These are phyloP conservation scores for Sungouiozyma ichnusensis DNA, from an alignment of 805 yeast genomes.

Conservation along the genomic window DNA sequence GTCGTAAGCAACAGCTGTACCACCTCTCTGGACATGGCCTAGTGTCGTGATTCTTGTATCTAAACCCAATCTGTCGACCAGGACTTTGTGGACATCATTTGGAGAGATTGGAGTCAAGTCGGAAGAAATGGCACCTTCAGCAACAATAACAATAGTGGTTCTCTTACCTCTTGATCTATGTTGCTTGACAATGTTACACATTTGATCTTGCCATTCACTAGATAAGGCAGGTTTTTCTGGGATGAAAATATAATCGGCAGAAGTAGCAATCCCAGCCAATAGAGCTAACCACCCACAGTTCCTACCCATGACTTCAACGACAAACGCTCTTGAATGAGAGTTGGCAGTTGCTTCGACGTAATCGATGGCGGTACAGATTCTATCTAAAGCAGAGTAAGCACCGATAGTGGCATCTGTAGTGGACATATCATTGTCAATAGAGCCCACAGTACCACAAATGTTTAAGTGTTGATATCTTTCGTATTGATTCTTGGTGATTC, in stretches of 20 bases:
- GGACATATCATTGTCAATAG: slow-evolving; percentile 82
- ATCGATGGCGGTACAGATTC: slow-evolving; percentile 64
- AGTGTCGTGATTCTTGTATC: slow-evolving; percentile 71
- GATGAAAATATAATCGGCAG: slow-evolving; percentile 72
- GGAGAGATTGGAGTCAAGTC: slow-evolving; percentile 59
- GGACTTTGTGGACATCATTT: slow-evolving; percentile 52
- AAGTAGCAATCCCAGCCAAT: slow-evolving; percentile 70
- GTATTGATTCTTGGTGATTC: slow-evolving; percentile 38
- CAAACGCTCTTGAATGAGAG: slow-evolving; percentile 75
- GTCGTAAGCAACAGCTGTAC: slow-evolving; percentile 68
- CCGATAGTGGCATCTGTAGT: slow-evolving; percentile 77
- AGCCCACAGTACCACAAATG: slow-evolving; percentile 68
- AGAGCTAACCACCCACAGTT: slow-evolving; percentile 84
- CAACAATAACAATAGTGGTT: slow-evolving; percentile 69
- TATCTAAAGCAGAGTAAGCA: slow-evolving; percentile 64
- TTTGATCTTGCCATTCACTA: slow-evolving; percentile 54
- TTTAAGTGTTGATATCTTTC: slow-evolving; percentile 45
- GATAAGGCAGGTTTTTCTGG: slow-evolving; percentile 69
- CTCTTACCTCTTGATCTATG: slow-evolving; percentile 67
- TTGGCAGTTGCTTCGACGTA: slow-evolving; percentile 78
- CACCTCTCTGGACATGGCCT: slow-evolving; percentile 81
- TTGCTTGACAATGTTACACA: slow-evolving; percentile 50
- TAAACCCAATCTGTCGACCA: slow-evolving; percentile 54
- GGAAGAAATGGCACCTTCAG: slow-evolving; percentile 73
- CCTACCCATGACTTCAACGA: slow-evolving; percentile 82